Evolutionary conservation across 768 basidiomycete species (phyloP), one percentile per base, ranked within the genome.

Genomic region (Russula emetica): DNA sequence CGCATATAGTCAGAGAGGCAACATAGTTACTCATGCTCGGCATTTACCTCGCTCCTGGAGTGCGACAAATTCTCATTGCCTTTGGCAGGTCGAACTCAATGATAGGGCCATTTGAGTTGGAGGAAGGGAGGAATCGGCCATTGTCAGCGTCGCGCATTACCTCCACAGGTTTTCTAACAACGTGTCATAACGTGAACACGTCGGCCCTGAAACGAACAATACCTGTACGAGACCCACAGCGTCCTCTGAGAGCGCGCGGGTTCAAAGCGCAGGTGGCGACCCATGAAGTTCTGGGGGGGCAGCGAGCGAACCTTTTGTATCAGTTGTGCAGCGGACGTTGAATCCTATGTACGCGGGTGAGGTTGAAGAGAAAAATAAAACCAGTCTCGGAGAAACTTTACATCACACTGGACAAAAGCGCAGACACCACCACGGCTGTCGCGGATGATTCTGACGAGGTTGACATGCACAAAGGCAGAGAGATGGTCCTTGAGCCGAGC

Each of bases 391-490:
- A 62, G 56, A 60, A 54, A 20, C 67, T 78, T 50, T 70, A 90
- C 91, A 79, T 90, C 82, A 79, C 90, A 92, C 74, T 92, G 91
- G 26, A 91, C 85, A 72, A 93, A 93, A 61, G 90, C 91, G 71
- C 90, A 92, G 51, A 88, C 83, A 16, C 88, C 86, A 44, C 88
- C 88, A 72, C 85, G 87, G 62, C 81, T 82, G 73, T 91, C 88
- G 61, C 85, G 85, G 47, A 91, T 82, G 58, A 91, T 84, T 62
- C 83, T 83, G 72, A 92, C 80, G 55, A 81, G 82, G 72, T 83
- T 86, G 67, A 90, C 77, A 64, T 85, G 82, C 0, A 82, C 77
- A 71, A 88, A 81, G 58, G 82, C 80, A 8, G 85, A 84, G 59
- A 92, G 79, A 72, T 90, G 88, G 40, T 84, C 80, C 51, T 80